A percentile compares a stretch with the other conserved stretches of the same genome.
These are phyloP conservation scores for Mucor racemosus DNA, from an alignment of 371 early-diverging fungal species.

Conservation along the genomic window DNA sequence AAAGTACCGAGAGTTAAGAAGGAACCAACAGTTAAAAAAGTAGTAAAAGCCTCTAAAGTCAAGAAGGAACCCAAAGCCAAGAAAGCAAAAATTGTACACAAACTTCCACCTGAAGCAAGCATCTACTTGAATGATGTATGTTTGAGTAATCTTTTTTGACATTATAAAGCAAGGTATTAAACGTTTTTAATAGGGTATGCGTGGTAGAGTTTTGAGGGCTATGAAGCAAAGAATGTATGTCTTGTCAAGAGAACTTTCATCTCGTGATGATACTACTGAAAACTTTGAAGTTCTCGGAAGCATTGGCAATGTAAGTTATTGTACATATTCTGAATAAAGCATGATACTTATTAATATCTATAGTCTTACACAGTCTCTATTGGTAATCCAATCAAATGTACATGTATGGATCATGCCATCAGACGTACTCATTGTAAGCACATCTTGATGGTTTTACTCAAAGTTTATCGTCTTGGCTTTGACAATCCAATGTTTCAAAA, in stretches of 20 bases:
- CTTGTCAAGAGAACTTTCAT: constrained; percentile 15
- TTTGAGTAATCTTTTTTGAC: not conserved
- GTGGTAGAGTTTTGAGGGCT: constrained; percentile 30
- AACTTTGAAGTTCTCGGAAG: constrained; percentile 42
- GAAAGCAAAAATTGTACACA: constrained; percentile 1
- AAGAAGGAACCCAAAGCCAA: constrained; percentile 16
- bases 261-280: constrained; percentile 8
- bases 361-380: constrained; percentile 39
- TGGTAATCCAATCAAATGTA: constrained; percentile 21
- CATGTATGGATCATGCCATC: constrained; percentile 27
- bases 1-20: not conserved
- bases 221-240: constrained; percentile 39
- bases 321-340: not conserved
- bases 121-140: constrained; percentile 8
- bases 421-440: constrained; percentile 40
- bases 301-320: constrained; percentile 40
- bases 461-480: constrained; percentile 35
- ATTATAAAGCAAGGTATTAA: not conserved
- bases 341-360: too few relatives aligned
- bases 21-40: not conserved
- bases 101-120: constrained; percentile 19
- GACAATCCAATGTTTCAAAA: not conserved
- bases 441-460: constrained; percentile 36
- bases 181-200: constrained; percentile 18
- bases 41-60: not conserved